These are phyloP conservation scores for Corylus americana DNA, from an alignment of 306 rosid genomes.

Conservation along the genomic window DNA sequence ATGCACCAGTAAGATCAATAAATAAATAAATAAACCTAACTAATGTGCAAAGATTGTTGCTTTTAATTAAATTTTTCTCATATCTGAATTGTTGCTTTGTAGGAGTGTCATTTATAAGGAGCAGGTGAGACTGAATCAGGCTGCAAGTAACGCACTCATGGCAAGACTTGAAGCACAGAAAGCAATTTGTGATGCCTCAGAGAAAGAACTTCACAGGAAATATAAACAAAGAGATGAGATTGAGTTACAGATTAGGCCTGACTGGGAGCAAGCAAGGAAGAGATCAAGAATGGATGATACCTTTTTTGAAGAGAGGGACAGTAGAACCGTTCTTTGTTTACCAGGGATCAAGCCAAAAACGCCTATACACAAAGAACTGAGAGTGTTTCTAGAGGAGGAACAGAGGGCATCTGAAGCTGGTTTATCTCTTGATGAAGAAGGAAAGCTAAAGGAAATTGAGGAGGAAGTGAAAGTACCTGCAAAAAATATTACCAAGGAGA, in stretches of 20 bases:
- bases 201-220: conserved; percentile 83
- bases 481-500: conserved; percentile 30
- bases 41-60: not conserved
- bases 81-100: conserved; percentile 26
- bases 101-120: conserved; percentile 96
- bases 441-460: conserved; percentile 37
- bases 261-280: conserved; percentile 79
- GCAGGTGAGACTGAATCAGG: conserved; percentile 92
- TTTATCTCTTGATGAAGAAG: conserved; percentile 46
- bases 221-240: conserved; percentile 71
- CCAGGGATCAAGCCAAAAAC: conserved; percentile 59
- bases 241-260: conserved; percentile 78
- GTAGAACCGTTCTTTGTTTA: conserved; percentile 50
- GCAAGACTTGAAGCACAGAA: conserved; percentile 96
- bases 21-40: not conserved
- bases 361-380: conserved; percentile 78
- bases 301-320: conserved; percentile 47
- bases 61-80: not conserved
- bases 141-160: conserved; percentile 81
- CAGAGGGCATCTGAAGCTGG: conserved; percentile 63
- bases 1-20: conserved; percentile 86
- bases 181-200: conserved; percentile 73
- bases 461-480: conserved; percentile 35
- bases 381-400: conserved; percentile 87
- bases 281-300: conserved; percentile 73